Evolutionary conservation across 1,284 basidiomycete species (phyloP), one percentile per base, ranked within the genome.

Genomic region (Sanghuangporus weigelae): DNA sequence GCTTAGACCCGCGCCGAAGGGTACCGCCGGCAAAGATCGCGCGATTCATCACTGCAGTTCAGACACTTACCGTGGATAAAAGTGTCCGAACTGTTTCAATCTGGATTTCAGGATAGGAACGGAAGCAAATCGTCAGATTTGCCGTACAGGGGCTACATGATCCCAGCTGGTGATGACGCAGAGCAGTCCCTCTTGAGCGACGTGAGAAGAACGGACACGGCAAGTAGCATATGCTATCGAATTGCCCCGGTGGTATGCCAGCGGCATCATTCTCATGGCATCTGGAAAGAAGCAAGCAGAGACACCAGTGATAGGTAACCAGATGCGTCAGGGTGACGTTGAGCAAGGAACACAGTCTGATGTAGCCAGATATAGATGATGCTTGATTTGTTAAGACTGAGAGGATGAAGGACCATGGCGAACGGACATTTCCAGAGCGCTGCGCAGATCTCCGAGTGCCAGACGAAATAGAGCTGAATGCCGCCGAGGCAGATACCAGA

Each of bases 261-360:
- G 49, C 49, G 19, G 8, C 49, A 51, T 51, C 53, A 54, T 54
- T 54, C 53, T 54, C 38, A 35, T 54, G 53, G 53, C 53, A 54
- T 54, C 31, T 35, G 16, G 51, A 19, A 36, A 5, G 38, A 35
- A n/a, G n/a, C n/a, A 54, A 54, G 12, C 53, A 54, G 53, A 54
- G 53, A 35, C 16, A 35, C 2, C 53, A 16, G 14, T 38, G 16
- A 38, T 54, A 54, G 53, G 53, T 14, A 54, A 54, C 14, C 6
- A 31, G 19, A 51, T 51, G 14, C 16, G 16, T 35, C 12, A 54
- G 53, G 38, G n/a, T 38, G 53, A 54, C 31, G 53, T 8, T 23
- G 19, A 36, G n/a, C 8, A 35, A 3, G 36, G 16, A 38, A 54
- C 16, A 54, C 14, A 31, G 26, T 31, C 26, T 31, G 51, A 26